Conservation (phyloP, 192 early-diverging fungal genomes). For the Coemansia sp. region DNA sequence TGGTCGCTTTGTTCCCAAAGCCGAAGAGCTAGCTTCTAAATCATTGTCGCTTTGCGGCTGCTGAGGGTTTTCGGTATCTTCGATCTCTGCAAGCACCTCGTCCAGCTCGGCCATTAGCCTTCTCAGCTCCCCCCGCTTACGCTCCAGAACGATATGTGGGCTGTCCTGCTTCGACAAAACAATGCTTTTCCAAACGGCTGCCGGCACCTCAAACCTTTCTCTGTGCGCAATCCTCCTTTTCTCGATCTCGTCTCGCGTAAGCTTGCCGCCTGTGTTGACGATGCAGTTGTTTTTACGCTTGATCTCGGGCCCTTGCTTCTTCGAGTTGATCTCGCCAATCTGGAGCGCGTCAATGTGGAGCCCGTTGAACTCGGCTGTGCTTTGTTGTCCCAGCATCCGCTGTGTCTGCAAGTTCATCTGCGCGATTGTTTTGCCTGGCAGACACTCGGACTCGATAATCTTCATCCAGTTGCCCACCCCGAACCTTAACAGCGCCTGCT, state of each 20-base stretch:
- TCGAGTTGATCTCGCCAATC: slow-evolving; percentile 85
- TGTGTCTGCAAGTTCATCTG: slow-evolving; percentile 97
- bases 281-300: slow-evolving; percentile 94
- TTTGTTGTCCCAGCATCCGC: slow-evolving; percentile 93
- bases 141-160: slow-evolving; percentile 63
- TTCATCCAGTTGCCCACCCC: slow-evolving; percentile 97
- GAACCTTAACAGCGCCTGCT: slow-evolving; percentile 84
- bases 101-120: slow-evolving; percentile 63
- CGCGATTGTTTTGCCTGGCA: slow-evolving; percentile 96
- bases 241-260: slow-evolving; percentile 76
- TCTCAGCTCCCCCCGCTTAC: slow-evolving; percentile 64
- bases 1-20: slow-evolving; percentile 34
- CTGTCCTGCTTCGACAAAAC: slow-evolving; percentile 73
- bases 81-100: slow-evolving; percentile 62
- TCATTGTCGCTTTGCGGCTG: neutral
- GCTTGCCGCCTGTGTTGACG: slow-evolving; percentile 85
- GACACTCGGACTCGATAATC: slow-evolving; percentile 85
- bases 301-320: slow-evolving; percentile 79
- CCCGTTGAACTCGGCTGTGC: slow-evolving; percentile 92
- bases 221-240: slow-evolving; percentile 71
- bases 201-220: slow-evolving; percentile 72
- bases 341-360: slow-evolving; percentile 88
- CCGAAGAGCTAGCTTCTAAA: neutral
- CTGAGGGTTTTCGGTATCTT: slow-evolving; percentile 16
- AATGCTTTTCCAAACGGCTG: slow-evolving; percentile 71